Evolutionary conservation across 2,329 filamentous ascomycete genomes (phyloP), one percentile per base, ranked within the genome.

Genomic region (Botrytis hyacinthi): DNA sequence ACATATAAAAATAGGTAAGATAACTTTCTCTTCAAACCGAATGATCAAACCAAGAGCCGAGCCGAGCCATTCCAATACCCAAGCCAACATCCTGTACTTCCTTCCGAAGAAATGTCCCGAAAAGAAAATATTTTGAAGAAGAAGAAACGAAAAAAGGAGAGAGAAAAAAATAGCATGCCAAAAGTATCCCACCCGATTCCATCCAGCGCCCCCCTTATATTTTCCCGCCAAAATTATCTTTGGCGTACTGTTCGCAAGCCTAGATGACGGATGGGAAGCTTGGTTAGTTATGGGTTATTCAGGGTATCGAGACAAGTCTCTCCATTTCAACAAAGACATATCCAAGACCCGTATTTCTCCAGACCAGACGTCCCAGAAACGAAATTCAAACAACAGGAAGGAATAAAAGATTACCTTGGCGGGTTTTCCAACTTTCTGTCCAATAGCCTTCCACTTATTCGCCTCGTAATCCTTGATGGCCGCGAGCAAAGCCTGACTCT

Each of bases 401-500:
- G 42, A 74, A 67, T 73, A 67, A 14, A 32, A 73, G 78, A 67
- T 75, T 72, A 94, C 92, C 90, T 99, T 99, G 78, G 96, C 96
- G 67, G 96, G 96, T 84, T 99, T 99, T 80, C 95, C 94, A 78
- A 99, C 94, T 84, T 98, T 98, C 82, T 93, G 91, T 51, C 96
- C 96, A 81, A 98, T 98, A 40, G 92, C 90, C 84, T 98, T 98
- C 96, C 96, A 99, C 82, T 98, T 98, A 83, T 97, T 98, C 81
- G 94, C 92, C 82, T 99, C 96, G 84, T 98, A 98, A 82, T 99
- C 96, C 84, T 97, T 98, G 84, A 99, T 99, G 44, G 96, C 96
- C 77, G 93, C 94, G 77, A 97, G 89, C 74, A 99, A 85, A 54
- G 93, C 92, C 79, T 79, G 78, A 75, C 79, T 80, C 80, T 81